phyloP scores from a whole-genome alignment of 2,329 filamentous ascomycete genomes.

The Fusarium keratoplasticum region DNA sequence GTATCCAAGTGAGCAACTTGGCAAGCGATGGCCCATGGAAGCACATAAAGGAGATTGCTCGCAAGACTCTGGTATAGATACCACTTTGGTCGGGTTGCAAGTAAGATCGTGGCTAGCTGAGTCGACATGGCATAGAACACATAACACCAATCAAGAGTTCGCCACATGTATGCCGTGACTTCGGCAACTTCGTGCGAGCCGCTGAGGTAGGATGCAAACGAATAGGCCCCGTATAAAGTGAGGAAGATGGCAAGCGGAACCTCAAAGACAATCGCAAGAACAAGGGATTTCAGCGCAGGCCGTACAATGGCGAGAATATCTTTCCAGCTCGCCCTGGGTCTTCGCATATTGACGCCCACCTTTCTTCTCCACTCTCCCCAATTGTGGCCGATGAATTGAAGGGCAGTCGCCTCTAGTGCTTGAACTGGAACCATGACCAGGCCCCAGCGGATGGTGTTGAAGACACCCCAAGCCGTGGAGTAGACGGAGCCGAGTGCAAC shows the following conservation, averaged over 20 bases:
- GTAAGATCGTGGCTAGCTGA: slow-evolving; percentile 72
- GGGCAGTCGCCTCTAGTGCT: slow-evolving; percentile 72
- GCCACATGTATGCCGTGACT: slow-evolving; percentile 75
- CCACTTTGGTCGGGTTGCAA: slow-evolving; percentile 73
- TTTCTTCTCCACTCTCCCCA: slow-evolving; percentile 67
- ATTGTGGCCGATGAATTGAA: slow-evolving; percentile 74
- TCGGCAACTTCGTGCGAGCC: slow-evolving; percentile 66
- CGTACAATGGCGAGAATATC: slow-evolving; percentile 53
- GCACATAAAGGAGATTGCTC: slow-evolving; percentile 75
- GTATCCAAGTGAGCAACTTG: slow-evolving; percentile 60
- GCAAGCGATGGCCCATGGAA: slow-evolving; percentile 77
- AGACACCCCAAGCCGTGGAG: slow-evolving; percentile 79
- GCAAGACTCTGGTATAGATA: slow-evolving; percentile 75
- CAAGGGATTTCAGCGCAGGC: slow-evolving; percentile 65
- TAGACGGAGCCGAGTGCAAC: slow-evolving; percentile 72
- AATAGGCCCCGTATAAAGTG: slow-evolving; percentile 66
- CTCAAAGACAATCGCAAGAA: slow-evolving; percentile 68
- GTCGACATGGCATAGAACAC: slow-evolving; percentile 75
- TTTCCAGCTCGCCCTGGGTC: slow-evolving; percentile 29
- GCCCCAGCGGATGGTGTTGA: slow-evolving; percentile 80
- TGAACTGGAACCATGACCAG: slow-evolving; percentile 79
- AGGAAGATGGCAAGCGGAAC: slow-evolving; percentile 72
- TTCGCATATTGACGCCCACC: slow-evolving; percentile 34
- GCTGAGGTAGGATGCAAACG: slow-evolving; percentile 73
- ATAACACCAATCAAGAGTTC: slow-evolving; percentile 73